Evolutionary conservation across 2,329 filamentous ascomycete species (phyloP).

Genomic region (Thelonectria discophora): DNA sequence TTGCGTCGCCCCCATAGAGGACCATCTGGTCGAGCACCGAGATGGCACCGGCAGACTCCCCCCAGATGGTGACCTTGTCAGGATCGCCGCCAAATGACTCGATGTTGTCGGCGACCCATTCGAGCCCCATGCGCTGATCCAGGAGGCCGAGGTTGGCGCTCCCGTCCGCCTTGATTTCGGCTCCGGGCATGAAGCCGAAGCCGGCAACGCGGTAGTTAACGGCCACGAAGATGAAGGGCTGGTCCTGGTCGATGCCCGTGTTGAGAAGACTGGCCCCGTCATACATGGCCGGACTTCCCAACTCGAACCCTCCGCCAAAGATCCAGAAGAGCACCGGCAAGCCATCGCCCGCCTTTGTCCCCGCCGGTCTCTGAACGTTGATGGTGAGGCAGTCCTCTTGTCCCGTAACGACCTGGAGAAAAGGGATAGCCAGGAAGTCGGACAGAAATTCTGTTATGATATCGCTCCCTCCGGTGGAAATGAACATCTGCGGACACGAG

Average conservation of each 20-base stretch:
- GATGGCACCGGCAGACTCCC: constrained; percentile 75
- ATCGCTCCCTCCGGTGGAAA: constrained; percentile 57
- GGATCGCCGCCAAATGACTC: constrained; percentile 81
- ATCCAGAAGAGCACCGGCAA: constrained; percentile 77
- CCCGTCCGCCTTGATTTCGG: constrained; percentile 73
- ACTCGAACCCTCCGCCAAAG: constrained; percentile 71
- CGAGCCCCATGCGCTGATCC: constrained; percentile 75
- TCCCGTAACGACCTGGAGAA: constrained; percentile 64
- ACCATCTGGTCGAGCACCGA: constrained; percentile 81
- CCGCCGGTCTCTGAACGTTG: constrained; percentile 66
- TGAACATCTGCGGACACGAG: constrained; percentile 77
- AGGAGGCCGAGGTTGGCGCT: constrained; percentile 75
- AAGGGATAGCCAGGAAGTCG: constrained; percentile 60
- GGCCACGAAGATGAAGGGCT: constrained; percentile 76
- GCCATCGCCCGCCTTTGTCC: constrained; percentile 62
- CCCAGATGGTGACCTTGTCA: constrained; percentile 81
- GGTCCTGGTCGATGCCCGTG: constrained; percentile 51
- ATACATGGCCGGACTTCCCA: constrained; percentile 62
- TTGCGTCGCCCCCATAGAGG: constrained; percentile 75
- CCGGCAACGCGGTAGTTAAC: constrained; percentile 81
- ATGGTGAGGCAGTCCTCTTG: constrained; percentile 73
- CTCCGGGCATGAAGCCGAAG: constrained; percentile 77
- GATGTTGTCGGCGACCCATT: constrained; percentile 84
- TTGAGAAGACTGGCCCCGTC: constrained; percentile 59
- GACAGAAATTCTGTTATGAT: constrained; percentile 57